Evolutionary conservation across 805 yeast species (phyloP).

Genomic region (Saturnispora silvae): DNA sequence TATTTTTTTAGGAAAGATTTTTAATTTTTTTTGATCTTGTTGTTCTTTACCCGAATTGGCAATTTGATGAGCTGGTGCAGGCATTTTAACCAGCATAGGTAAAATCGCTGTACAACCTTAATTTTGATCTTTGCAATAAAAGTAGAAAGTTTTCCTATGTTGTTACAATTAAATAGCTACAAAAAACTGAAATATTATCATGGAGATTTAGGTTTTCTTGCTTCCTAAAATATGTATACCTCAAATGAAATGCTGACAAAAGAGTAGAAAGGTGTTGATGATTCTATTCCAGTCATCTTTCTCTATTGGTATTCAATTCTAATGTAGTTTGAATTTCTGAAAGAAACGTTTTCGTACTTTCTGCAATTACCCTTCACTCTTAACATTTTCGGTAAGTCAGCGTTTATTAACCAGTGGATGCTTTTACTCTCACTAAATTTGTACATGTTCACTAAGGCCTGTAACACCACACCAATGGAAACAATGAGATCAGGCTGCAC

Average conservation of each 20-base stretch:
- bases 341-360: slow-evolving; percentile 32
- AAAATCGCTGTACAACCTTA: too few relatives aligned
- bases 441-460: slow-evolving; percentile 52
- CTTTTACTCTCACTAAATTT: slow-evolving; percentile 40
- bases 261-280: too few relatives aligned
- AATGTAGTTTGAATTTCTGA: background rate
- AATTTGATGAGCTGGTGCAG: too few relatives aligned
- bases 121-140: too few relatives aligned
- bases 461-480: slow-evolving; percentile 64
- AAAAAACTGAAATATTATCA: too few relatives aligned
- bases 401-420: slow-evolving; percentile 53
- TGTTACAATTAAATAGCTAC: too few relatives aligned
- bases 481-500: slow-evolving; percentile 42
- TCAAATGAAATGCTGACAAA: background rate
- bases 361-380: slow-evolving; percentile 31
- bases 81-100: too few relatives aligned
- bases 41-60: too few relatives aligned
- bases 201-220: too few relatives aligned
- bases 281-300: too few relatives aligned
- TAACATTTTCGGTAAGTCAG: slow-evolving; percentile 58
- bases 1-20: background rate
- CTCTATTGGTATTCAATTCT: slow-evolving; percentile 3
- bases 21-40: background rate
- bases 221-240: too few relatives aligned
- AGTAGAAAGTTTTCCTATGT: too few relatives aligned